Base-by-base conservation (phyloP, 148 eudicot genomes). In the Mesembryanthemum crystallinum region DNA sequence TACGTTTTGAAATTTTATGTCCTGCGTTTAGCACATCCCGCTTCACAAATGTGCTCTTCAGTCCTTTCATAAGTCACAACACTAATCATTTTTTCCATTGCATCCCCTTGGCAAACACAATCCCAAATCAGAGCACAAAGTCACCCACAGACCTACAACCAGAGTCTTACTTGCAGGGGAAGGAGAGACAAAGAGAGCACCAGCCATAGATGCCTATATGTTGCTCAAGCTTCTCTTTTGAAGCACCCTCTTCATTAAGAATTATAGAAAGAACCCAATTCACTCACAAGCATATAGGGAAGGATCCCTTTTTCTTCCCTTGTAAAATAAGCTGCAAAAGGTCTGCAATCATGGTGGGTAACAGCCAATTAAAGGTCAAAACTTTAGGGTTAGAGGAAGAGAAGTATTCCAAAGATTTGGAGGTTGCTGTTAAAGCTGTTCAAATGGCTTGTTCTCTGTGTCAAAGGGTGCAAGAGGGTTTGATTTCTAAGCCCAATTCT, bases 381-480 rank as follows among this genome's bases (percentile, higher is more conserved):
- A 30, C 15, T 73, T 28, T 45, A 42, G 43, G 42, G 21, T 73
- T 60, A 43, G 37, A 61, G 37, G 73, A 61, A 9, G 85, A 65
- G 1, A 77, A 75, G 29, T 89, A 83, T 82, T 74, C 72, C 2
- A 57, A 51, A 30, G 97, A 94, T 76, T 55, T 94, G 74, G 89
- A 94, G 60, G 90, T 94, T 71, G 98, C 91, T 25, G 93, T 94
- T 54, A 81, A 87, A 78, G 93, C 85, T 12, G 98, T 94, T 52
- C 98, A 90, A 75, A 74, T 94, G 93, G 95, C 95, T 17, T 90
- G 91, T 80, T 78, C 77, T 68, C 74, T 91, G n/a, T 91, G 98
- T 68, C 85, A 76, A 72, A 86, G 80, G 72, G 88, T 94, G 51
- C 98, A 94, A 73, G 72, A 81, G 58, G 77, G 82, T 67, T 69